Evolutionary conservation across 371 early-diverging fungal genomes (phyloP).

Genomic region (Coelomomyces lativittatus): DNA sequence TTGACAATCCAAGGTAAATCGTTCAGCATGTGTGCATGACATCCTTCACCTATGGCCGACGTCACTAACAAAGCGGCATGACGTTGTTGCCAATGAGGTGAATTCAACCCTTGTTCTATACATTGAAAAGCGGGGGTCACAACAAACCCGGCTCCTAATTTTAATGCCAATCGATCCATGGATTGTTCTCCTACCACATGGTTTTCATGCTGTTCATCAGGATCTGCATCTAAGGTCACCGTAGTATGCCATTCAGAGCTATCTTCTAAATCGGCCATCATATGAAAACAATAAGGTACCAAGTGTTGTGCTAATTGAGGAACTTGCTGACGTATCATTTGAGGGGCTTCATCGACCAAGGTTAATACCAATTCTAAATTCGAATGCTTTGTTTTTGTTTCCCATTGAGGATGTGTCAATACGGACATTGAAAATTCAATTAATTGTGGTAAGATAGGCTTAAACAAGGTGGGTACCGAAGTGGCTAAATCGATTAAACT

Average conservation of each 20-base stretch:
- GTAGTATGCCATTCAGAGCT: conserved; percentile 63
- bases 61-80: conserved; percentile 86
- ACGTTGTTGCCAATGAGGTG: conserved; percentile 74
- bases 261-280: conserved; percentile 82
- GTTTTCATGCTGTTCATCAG: conserved; percentile 69
- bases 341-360: conserved; percentile 65
- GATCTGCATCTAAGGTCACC: conserved; percentile 62
- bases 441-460: conserved; percentile 49
- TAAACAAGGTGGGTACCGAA: conserved; percentile 55
- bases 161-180: conserved; percentile 77
- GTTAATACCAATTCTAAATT: conserved; percentile 76
- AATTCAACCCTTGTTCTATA: conserved; percentile 71
- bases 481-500: conserved; percentile 77
- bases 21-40: conserved; percentile 70
- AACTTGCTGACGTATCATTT: conserved; percentile 55
- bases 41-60: conserved; percentile 89
- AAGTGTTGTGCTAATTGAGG: conserved; percentile 38
- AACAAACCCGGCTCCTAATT: conserved; percentile 70
- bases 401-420: conserved; percentile 47
- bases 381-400: conserved; percentile 50
- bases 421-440: conserved; percentile 52
- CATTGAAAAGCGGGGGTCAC: conserved; percentile 68
- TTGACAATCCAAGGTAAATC: conserved; percentile 65
- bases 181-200: conserved; percentile 80
- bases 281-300: conserved; percentile 68